phyloP scores from a whole-genome alignment of 306 rosid species.

The apple (Malus domestica) region DNA sequence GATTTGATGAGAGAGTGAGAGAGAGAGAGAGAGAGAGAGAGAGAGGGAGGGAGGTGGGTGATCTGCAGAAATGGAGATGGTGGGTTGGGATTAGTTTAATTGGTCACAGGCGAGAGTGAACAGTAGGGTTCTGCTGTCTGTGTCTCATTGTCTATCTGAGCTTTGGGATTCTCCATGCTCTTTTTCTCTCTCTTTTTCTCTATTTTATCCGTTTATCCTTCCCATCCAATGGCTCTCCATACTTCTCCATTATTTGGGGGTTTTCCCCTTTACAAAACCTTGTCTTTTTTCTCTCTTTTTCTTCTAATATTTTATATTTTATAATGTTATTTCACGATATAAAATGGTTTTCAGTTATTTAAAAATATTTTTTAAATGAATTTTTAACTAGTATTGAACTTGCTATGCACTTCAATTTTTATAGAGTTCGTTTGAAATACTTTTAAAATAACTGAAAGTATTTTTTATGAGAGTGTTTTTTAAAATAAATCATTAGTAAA shows the following conservation, averaged over 20 bases:
- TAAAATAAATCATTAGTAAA: too few relatives aligned
- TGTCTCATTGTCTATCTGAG: slow-evolving; percentile 59
- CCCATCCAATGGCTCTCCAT: slow-evolving; percentile 41
- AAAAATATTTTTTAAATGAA: too few relatives aligned
- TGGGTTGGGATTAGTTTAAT: slow-evolving; percentile 35
- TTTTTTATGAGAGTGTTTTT: too few relatives aligned
- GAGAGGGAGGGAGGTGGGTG: neutral
- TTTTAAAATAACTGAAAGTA: too few relatives aligned
- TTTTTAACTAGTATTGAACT: too few relatives aligned
- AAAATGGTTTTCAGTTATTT: too few relatives aligned
- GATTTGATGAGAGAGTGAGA: slow-evolving; percentile 1
- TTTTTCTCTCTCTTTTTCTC: slow-evolving; percentile 21
- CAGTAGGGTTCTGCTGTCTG: slow-evolving; percentile 49
- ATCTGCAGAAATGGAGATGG: neutral
- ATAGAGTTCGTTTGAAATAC: too few relatives aligned
- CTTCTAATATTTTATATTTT: too few relatives aligned
- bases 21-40: neutral
- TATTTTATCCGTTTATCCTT: slow-evolving; percentile 34
- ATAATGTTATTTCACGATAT: too few relatives aligned
- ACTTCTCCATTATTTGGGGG: slow-evolving; percentile 48
- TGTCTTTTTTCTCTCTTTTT: slow-evolving; percentile 15
- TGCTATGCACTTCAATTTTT: too few relatives aligned
- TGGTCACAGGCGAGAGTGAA: slow-evolving; percentile 39
- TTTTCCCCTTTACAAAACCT: slow-evolving; percentile 20
- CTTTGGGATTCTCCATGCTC: slow-evolving; percentile 61